phyloP scores from a whole-genome alignment of 2,329 filamentous ascomycete species.

The Trichoderma harzianum region DNA sequence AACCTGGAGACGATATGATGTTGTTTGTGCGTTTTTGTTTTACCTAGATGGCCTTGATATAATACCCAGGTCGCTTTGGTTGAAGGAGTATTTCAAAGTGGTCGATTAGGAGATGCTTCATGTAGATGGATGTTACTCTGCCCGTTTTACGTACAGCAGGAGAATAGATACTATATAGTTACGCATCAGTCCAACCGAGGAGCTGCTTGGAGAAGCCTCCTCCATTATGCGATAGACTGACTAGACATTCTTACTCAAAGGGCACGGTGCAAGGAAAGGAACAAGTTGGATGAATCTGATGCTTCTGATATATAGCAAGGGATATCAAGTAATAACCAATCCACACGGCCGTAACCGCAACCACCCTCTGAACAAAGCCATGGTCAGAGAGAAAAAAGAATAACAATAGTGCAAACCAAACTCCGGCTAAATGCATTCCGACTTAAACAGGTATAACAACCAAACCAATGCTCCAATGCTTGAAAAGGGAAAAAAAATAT shows the following conservation, averaged over 20 bases:
- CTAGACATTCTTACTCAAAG: not conserved
- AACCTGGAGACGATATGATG: conserved; percentile 19
- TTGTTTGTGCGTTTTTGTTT: not conserved
- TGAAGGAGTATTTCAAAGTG: not conserved
- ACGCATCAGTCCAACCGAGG: not conserved
- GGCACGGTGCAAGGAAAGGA: not conserved
- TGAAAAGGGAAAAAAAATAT: not conserved
- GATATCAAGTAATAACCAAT: not conserved
- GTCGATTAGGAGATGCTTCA: not conserved
- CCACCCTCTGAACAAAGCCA: not conserved
- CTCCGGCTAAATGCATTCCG: not conserved
- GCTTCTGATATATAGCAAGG: not conserved
- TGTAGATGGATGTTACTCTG: not conserved
- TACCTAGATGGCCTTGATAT: not conserved
- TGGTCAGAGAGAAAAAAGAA: not conserved
- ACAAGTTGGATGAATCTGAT: not conserved
- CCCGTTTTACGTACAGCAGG: not conserved
- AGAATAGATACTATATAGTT: not conserved
- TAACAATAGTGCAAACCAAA: not conserved
- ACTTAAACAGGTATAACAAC: not conserved
- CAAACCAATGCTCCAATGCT: not conserved
- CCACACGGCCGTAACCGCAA: not conserved
- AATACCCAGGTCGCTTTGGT: not conserved
- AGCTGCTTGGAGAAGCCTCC: not conserved
- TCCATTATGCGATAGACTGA: not conserved